Conservation (phyloP, 345 rosid genomes). For the Lepidium didymum region DNA sequence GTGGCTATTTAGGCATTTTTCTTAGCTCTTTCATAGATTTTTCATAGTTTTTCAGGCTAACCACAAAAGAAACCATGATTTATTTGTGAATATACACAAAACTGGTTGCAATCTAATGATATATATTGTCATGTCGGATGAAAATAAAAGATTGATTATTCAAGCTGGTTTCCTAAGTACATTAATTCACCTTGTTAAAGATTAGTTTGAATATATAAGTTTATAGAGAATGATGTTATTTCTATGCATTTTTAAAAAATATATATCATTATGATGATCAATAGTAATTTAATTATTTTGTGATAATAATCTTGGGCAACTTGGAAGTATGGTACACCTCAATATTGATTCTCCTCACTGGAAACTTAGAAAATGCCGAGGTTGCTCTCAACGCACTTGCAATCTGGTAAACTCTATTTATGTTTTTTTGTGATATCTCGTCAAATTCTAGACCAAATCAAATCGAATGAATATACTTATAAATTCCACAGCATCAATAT, state of each 20-base stretch:
- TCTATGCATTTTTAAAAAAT: background rate
- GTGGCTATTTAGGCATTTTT: too few relatives aligned
- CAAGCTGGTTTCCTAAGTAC: background rate
- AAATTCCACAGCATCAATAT: conserved; percentile 50
- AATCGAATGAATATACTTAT: background rate
- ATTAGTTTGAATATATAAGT: background rate
- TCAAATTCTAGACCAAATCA: too few relatives aligned
- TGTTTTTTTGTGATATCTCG: background rate
- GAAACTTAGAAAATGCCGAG: conserved; percentile 52
- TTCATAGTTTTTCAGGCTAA: too few relatives aligned
- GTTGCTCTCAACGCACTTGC: conserved; percentile 76
- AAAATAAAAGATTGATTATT: background rate
- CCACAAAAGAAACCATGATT: too few relatives aligned
- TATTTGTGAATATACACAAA: too few relatives aligned
- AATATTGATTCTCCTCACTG: conserved; percentile 57
- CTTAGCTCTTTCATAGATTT: too few relatives aligned
- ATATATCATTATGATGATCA: background rate
- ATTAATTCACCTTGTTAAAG: background rate
- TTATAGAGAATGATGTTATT: background rate
- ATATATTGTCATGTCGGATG: background rate
- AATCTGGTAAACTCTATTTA: conserved; percentile 45
- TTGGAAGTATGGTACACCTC: conserved; percentile 80
- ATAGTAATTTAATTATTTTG: too few relatives aligned
- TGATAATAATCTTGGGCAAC: conserved; percentile 23
- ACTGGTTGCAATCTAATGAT: background rate